A percentile compares a stretch with the other conserved stretches of the same genome.
phyloP scores from a whole-genome alignment of 192 early-diverging fungal genomes.

The Phlyctochytrium planicorne region DNA sequence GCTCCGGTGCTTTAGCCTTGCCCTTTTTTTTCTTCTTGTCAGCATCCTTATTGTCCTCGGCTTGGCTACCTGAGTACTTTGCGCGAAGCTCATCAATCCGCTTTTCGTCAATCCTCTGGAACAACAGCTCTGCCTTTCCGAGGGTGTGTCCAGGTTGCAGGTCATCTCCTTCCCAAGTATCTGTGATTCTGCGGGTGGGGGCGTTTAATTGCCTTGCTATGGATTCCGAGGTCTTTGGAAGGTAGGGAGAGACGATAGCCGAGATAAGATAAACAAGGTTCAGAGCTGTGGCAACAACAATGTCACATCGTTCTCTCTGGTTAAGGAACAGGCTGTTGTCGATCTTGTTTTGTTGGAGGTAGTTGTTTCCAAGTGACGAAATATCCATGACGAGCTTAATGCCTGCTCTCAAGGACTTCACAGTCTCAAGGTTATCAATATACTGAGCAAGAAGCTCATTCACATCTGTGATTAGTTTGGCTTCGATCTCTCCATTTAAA shows the following conservation, averaged over 20 bases:
- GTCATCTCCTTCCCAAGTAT: constrained; percentile 67
- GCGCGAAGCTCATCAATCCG: constrained; percentile 72
- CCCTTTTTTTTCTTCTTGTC: constrained; percentile 32
- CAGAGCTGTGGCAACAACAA: constrained; percentile 74
- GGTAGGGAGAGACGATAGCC: constrained; percentile 85
- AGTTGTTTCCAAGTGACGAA: constrained; percentile 90
- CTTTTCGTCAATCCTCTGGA: constrained; percentile 85
- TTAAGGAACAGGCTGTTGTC: constrained; percentile 86
- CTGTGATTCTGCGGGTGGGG: constrained; percentile 74
- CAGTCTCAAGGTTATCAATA: constrained; percentile 73
- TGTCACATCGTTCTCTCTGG: constrained; percentile 77
- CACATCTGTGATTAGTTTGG: constrained; percentile 76
- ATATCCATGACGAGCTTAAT: constrained; percentile 89
- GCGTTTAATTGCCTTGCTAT: constrained; percentile 86
- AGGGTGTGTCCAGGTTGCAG: constrained; percentile 81
- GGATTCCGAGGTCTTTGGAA: constrained; percentile 79
- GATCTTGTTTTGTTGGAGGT: constrained; percentile 90
- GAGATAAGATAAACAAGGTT: constrained; percentile 92
- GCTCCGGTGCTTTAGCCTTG: constrained; percentile 30
- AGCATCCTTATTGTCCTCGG: constrained; percentile 12
- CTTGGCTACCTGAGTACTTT: constrained; percentile 70
- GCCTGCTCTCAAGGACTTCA: constrained; percentile 77
- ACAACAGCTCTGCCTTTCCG: constrained; percentile 87
- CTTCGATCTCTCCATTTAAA: constrained; percentile 60
- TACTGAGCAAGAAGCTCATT: constrained; percentile 76